These are phyloP conservation scores for Penicillium sclerotiorum DNA, from an alignment of 2,329 filamentous ascomycete genomes.

Conservation along the genomic window DNA sequence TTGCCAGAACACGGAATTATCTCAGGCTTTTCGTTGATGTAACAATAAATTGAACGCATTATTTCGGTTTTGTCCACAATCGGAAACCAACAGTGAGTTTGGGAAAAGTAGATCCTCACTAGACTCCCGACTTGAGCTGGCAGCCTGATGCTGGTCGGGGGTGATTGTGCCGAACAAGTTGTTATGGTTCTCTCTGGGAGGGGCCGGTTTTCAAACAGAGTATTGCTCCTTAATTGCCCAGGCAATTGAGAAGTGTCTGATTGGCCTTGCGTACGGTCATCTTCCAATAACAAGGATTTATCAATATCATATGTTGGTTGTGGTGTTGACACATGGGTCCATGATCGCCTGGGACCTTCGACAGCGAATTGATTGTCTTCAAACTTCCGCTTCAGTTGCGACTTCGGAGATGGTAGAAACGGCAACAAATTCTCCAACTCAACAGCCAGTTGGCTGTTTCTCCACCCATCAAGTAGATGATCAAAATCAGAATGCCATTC, in stretches of 20 bases:
- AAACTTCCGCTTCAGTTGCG: not conserved
- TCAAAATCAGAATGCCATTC: too few species aligned
- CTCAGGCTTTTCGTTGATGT: not conserved
- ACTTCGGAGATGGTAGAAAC: too few species aligned
- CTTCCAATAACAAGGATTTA: not conserved
- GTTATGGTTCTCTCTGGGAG: not conserved
- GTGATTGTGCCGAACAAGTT: not conserved
- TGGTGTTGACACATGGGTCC: not conserved
- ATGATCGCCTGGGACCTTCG: not conserved
- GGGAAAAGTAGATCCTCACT: not conserved
- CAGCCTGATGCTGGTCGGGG: not conserved
- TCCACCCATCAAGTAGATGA: not conserved
- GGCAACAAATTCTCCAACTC: too few species aligned
- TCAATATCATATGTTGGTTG: not conserved
- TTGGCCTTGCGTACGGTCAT: too few species aligned
- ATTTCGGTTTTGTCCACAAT: not conserved
- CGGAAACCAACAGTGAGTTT: not conserved
- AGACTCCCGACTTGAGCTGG: not conserved
- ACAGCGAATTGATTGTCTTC: not conserved
- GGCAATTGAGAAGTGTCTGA: not conserved
- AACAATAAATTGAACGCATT: not conserved
- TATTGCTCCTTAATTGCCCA: not conserved
- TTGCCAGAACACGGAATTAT: not conserved
- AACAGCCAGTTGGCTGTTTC: not conserved
- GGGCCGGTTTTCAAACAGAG: not conserved